Evolutionary conservation across 441 rosid genomes (phyloP), one percentile per base, ranked within the genome.

Genomic region (Brassica balearica): DNA sequence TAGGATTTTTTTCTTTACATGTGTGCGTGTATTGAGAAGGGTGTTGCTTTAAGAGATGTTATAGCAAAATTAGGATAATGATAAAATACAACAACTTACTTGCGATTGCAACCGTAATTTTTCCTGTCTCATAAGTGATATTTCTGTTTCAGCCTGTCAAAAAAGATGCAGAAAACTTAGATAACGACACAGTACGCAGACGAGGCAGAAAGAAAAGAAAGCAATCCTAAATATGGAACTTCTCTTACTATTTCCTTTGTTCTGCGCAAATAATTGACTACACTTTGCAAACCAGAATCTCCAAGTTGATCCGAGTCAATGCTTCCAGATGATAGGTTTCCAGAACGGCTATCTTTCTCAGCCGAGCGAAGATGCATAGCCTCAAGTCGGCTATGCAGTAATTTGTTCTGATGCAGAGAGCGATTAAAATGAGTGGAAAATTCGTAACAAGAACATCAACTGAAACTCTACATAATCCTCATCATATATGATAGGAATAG

Each of bases 121-220:
- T 84, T 96, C 99, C 82, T 93, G 98, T 77, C 87, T 96, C 79
- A 96, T 67, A 88, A 96, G 86, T 56, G 98, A 92, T 74, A 90
- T 92, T 84, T 96, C 98, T 23, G 96, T 96, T 85, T 96, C 97
- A 15, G 97, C 94, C 99, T 96, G 92, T 65, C 46, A 75, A 75
- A 15, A 58, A 17, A 23, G 51, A 51, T 71, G 48, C 76, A 65
- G n/a, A 58, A 46, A 65, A 69, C 20, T 80, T 65, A 65, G 43
- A 69, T 69, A 53, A 80, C 43, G 43, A 68, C 59, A 41, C 10
- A 65, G 64, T 9, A 63, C 6, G 53, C 23, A 70, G 36, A 27
- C 70, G 14, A 61, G 73, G 43, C 25, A 61, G 53, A 65, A 59
- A 19, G 65, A 68, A 65, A 15, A 53, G 48, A 63, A 27, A 65